Conservation (phyloP, 306 rosid species). For the Benincasa hispida region DNA sequence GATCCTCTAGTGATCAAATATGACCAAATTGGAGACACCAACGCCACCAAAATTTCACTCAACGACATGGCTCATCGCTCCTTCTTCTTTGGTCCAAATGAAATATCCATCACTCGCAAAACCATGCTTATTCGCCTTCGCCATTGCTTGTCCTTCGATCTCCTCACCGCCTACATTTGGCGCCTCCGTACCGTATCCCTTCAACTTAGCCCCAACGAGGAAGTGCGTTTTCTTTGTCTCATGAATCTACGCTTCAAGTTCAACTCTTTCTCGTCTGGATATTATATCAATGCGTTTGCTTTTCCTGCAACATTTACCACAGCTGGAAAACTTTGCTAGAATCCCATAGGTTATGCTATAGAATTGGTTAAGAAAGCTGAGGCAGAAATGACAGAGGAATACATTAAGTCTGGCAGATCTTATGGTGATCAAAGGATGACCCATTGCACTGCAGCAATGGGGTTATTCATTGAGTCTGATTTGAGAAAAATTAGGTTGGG, state of each 20-base stretch:
- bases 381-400: no score
- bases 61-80: no score
- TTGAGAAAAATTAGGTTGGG: no score
- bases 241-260: constrained; percentile 6
- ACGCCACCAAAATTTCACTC: no score
- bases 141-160: constrained; percentile 2
- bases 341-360: constrained; percentile 29
- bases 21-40: no score
- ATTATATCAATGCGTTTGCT: constrained; percentile 39
- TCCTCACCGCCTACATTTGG: constrained; percentile 15
- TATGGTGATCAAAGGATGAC: no score
- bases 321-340: constrained; percentile 20
- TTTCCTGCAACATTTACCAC: constrained; percentile 25
- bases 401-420: no score
- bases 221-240: not conserved
- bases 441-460: no score
- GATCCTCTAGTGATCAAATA: no score
- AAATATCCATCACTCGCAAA: not conserved
- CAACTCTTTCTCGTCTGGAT: constrained; percentile 24
- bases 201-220: not conserved
- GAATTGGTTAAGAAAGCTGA: no score
- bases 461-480: no score
- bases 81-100: constrained; percentile 1
- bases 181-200: constrained; percentile 7
- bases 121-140: not conserved